Conservation (phyloP, 1,284 basidiomycete species). For the Apiotrichum veenhuisii region DNA sequence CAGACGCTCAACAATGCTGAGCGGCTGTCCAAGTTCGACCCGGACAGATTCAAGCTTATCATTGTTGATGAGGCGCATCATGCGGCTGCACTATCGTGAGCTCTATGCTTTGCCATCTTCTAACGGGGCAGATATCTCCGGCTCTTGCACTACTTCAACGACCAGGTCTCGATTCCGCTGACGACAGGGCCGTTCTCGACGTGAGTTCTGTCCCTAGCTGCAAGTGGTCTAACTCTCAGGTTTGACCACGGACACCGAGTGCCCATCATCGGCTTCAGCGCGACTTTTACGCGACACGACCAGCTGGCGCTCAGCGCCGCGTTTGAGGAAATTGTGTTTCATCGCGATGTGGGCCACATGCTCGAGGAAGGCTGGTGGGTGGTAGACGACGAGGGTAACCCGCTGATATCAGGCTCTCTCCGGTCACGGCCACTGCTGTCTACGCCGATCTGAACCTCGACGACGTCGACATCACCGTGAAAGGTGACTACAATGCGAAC, state of each 20-base stretch:
- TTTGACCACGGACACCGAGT: conserved; percentile 49
- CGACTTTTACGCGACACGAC: conserved; percentile 90
- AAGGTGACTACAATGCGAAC: conserved; percentile 72
- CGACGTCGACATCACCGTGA: conserved; percentile 61
- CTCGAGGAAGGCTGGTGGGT: conserved; percentile 82
- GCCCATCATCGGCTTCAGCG: conserved; percentile 90
- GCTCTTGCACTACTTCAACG: conserved; percentile 43
- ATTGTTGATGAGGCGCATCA: conserved; percentile 95
- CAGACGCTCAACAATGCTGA: conserved; percentile 71
- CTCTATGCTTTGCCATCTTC: conserved; percentile 2
- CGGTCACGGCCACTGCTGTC: conserved; percentile 76
- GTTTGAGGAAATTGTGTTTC: conserved; percentile 89
- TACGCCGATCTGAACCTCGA: conserved; percentile 67
- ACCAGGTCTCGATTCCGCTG: conserved; percentile 30
- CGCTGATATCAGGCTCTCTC: conserved; percentile 63
- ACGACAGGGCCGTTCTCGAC: conserved; percentile 22
- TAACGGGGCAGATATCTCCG: conserved; percentile 30
- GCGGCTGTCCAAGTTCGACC: conserved; percentile 76
- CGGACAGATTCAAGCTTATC: conserved; percentile 67
- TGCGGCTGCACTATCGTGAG: conserved; percentile 82
- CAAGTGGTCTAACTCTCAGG: not conserved
- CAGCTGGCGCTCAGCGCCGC: conserved; percentile 82
- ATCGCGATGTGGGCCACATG: conserved; percentile 89
- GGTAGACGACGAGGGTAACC: not conserved
- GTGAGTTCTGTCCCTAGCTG: conserved; percentile 9